Evolutionary conservation across 2,329 filamentous ascomycete genomes (phyloP), one percentile per base, ranked within the genome.

Genomic region (Hyphodiscus sp.): DNA sequence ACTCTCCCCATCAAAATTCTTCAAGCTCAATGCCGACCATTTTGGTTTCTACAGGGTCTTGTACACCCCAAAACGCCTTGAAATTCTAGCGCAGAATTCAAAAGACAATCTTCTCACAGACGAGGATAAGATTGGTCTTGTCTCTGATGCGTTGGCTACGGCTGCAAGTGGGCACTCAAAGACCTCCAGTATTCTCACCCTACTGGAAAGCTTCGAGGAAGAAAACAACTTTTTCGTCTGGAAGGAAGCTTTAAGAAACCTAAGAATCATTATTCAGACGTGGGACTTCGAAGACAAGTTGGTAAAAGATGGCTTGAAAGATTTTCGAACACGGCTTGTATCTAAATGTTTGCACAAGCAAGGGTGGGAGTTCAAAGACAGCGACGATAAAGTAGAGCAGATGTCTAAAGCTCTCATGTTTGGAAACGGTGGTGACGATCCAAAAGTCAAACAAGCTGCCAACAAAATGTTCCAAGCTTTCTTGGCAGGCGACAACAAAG

Each of bases 1-100:
- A 30, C 13, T 29, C 9, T 26, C 23, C 23, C 13, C 11, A 29
- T 69, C 81, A 46, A 79, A 85, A 60, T 87, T 87, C 70, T 87
- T 78, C 76, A 87, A 87, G 72, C 72, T 87, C 54, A 88, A 87
- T 63, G 81, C 82, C 9, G 82, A 87, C 61, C 84, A 87, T 66
- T 81, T 81, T 42, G 81, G 81, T 49, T 76, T 87, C 55, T 87
- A 86, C 72, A 78, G 84, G 50, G 86, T 83, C 1, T 82, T 79
- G 1, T 88, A 88, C 70, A 74, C 76, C 10, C 77, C 82, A 1
- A 78, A 82, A 62, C 78, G 83, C 38, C 73, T 87, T 38, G 71
- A 76, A 57, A 86, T 86, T 71, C 76, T 87, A 18, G 82, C 83
- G 47, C 81, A 81, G 66, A 82, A 82, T 67, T 68, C 78, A 41